Conservation (phyloP, 768 basidiomycete genomes). For the Boletales sp. region DNA sequence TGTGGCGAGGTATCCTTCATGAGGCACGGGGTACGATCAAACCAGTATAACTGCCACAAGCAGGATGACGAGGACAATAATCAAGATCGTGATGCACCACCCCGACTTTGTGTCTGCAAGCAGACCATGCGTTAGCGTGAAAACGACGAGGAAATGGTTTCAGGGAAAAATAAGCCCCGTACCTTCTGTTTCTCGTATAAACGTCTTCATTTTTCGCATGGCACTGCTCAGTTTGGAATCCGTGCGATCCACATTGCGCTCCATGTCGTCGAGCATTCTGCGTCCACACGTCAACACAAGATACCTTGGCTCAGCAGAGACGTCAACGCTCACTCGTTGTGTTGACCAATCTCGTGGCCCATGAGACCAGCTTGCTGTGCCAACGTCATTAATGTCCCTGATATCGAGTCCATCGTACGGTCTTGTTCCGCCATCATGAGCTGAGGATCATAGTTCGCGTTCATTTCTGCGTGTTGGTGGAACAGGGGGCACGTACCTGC, state of each 20-base stretch:
- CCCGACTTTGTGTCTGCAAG: slow-evolving; percentile 75
- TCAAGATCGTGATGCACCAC: slow-evolving; percentile 86
- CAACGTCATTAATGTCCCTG: slow-evolving; percentile 79
- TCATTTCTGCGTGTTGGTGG: neutral
- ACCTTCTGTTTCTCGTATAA: slow-evolving; percentile 85
- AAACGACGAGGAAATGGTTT: neutral
- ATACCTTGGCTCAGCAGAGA: slow-evolving; percentile 4
- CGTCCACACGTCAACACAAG: neutral
- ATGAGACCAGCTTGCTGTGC: slow-evolving; percentile 92
- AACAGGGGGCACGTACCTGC: slow-evolving; percentile 46
- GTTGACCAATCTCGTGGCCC: slow-evolving; percentile 88
- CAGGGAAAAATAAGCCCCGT: slow-evolving; percentile 3
- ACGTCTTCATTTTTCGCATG: slow-evolving; percentile 68
- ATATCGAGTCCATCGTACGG: slow-evolving; percentile 80
- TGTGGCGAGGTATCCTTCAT: slow-evolving; percentile 8
- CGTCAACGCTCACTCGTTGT: slow-evolving; percentile 70
- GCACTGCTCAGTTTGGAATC: slow-evolving; percentile 63
- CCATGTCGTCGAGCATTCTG: slow-evolving; percentile 81
- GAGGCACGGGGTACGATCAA: slow-evolving; percentile 27
- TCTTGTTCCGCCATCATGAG: slow-evolving; percentile 89
- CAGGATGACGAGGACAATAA: slow-evolving; percentile 72
- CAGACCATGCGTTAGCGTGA: slow-evolving; percentile 1
- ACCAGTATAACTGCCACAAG: slow-evolving; percentile 78
- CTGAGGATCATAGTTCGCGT: slow-evolving; percentile 35
- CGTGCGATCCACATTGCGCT: slow-evolving; percentile 65